Conservation (phyloP, 164 flowering plant species). For the Berberis vulgaris region DNA sequence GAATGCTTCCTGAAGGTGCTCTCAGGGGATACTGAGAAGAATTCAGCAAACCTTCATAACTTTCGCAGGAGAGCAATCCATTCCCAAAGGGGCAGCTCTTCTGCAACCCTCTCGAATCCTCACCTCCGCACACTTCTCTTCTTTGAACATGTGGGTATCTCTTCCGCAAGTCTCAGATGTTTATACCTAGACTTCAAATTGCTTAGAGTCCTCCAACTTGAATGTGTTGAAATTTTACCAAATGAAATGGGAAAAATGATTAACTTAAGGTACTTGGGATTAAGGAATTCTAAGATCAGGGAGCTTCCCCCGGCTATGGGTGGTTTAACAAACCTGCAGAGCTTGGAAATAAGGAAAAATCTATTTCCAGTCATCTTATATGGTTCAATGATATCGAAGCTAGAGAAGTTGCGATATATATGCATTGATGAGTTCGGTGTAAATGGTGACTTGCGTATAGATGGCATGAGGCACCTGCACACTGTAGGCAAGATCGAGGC, state of each 20-base stretch:
- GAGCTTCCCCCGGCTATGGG: neutral
- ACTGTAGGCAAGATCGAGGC: neutral
- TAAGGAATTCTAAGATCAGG: neutral
- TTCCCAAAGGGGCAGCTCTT: neutral
- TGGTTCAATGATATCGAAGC: neutral
- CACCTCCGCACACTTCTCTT: slow-evolving; percentile 1
- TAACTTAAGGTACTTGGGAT: slow-evolving; percentile 9
- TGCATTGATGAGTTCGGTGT: neutral
- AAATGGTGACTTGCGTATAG: neutral
- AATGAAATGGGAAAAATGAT: slow-evolving; percentile 2
- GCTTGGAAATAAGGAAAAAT: neutral
- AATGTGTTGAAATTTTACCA: neutral
- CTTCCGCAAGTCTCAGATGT: neutral
- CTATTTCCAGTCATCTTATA: neutral
- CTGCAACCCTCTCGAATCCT: too few relatives aligned
- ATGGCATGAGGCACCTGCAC: neutral
- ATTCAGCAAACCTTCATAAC: neutral
- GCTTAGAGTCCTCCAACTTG: slow-evolving; percentile 7
- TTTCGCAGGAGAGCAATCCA: slow-evolving; percentile 5
- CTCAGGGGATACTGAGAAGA: neutral
- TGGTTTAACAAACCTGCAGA: slow-evolving; percentile 2
- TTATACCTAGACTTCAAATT: neutral
- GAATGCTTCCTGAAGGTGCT: slow-evolving; percentile 1
- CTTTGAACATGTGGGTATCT: slow-evolving; percentile 1
- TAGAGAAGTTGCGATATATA: slow-evolving; percentile 2